Evolutionary conservation across 2,329 filamentous ascomycete genomes (phyloP), one percentile per base, ranked within the genome.

Genomic region (Botrytis porri): DNA sequence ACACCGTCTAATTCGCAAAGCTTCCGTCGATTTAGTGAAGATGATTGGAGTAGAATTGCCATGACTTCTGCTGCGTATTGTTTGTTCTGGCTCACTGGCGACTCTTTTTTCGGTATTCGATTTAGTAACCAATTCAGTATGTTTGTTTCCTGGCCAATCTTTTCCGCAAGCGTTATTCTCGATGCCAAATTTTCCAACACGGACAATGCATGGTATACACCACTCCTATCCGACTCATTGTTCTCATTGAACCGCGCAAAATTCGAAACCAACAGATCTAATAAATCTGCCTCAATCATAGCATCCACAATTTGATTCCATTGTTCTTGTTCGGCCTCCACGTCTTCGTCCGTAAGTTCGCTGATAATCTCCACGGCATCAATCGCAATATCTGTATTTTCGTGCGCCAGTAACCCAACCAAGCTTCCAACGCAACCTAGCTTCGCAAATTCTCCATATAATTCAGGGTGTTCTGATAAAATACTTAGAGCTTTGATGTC

Each of bases 381-480:
- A 78, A 98, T 97, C 18, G 96, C 94, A 76, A 99, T 97, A 80
- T 99, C 96, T 0, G 95, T 95, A 81, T 99, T 99, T 79, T 99
- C 96, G 81, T 99, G 96, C 25, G 95, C 92, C 66, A 99, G 84
- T 70, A 99, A 83, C 2, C 91, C 89, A 1, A 97, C 93, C 69
- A 99, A 83, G 71, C 91, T 95, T 7, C 83, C 88, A 0, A 90
- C 89, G 74, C 90, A 92, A 32, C 93, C 92, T 69, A 94, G 85
- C 76, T 89, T 90, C 45, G 92, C 90, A 79, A 97, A 94, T 75
- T 97, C 93, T 20, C 85, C 84, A 81, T 96, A 98, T 32, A 97
- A 86, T 74, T 93, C 91, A 4, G 95, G 88, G 80, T 98, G 93
- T 79, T 99, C 94, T 8, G 93, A 90, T 2, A 99, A 84, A 76